Conservation (phyloP, 257 asterid genomes). For the Salvia hispanica region DNA sequence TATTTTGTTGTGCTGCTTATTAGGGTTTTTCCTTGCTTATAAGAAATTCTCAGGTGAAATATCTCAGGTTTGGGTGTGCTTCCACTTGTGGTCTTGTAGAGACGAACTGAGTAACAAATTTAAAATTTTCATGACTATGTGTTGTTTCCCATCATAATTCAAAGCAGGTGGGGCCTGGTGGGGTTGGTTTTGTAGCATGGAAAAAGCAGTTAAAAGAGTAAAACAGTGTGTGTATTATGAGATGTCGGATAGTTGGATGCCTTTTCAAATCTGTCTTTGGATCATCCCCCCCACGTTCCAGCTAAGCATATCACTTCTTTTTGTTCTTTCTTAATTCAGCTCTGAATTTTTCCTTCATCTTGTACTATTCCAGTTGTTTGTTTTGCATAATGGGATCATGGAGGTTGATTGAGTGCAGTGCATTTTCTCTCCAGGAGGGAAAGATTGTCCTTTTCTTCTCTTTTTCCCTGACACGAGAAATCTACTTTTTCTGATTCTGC, state of each 20-base stretch:
- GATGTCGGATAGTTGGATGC: conserved; percentile 41
- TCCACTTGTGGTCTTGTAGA: no score
- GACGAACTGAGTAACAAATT: no score
- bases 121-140: no score
- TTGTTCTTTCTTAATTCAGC: conserved; percentile 37
- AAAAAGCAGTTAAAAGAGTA: conserved; percentile 15
- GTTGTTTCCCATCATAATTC: no score
- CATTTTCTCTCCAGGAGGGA: conserved; percentile 36
- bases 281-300: conserved; percentile 43
- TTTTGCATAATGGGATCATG: conserved; percentile 23
- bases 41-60: no score
- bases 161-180: not conserved
- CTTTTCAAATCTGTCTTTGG: conserved; percentile 33
- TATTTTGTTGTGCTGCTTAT: no score
- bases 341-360: conserved; percentile 26
- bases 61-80: no score
- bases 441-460: conserved; percentile 31
- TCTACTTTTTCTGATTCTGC: conserved; percentile 28
- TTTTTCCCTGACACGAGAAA: conserved; percentile 31
- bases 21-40: no score
- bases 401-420: conserved; percentile 5
- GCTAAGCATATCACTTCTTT: conserved; percentile 45
- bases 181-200: not conserved
- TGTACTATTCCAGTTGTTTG: conserved; percentile 8
- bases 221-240: conserved; percentile 30